Conservation (phyloP, 768 basidiomycete species). For the Boletus rubescentipes region DNA sequence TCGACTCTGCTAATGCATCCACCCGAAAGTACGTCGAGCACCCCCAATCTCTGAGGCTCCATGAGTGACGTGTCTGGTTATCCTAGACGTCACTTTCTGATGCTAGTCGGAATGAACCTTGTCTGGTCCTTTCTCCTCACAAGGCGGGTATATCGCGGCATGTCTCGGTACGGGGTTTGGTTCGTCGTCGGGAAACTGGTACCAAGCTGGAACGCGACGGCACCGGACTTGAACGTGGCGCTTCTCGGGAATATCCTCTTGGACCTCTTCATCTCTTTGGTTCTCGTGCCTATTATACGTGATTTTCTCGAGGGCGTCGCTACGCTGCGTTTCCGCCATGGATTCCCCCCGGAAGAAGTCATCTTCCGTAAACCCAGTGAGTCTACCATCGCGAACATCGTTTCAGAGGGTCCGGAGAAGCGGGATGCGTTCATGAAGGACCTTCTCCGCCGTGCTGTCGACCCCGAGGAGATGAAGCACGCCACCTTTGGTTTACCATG, state of each 20-base stretch:
- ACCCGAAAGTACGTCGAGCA: constrained; percentile 25
- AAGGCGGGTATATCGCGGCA: constrained; percentile 22
- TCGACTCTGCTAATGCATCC: constrained; percentile 20
- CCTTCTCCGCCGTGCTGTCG: constrained; percentile 27
- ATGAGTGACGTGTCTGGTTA: constrained; percentile 10
- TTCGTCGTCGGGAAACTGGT: constrained; percentile 23
- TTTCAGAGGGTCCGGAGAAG: constrained; percentile 26
- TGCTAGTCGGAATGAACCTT: constrained; percentile 26
- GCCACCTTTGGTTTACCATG: constrained; percentile 28
- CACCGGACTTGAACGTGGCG: constrained; percentile 15
- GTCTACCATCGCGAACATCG: constrained; percentile 25
- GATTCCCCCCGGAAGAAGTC: constrained; percentile 29
- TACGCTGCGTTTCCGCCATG: constrained; percentile 25
- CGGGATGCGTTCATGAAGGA: constrained; percentile 25
- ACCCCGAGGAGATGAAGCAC: constrained; percentile 30
- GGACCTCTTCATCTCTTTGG: constrained; percentile 28
- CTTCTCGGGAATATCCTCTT: constrained; percentile 26
- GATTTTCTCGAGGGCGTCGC: constrained; percentile 21
- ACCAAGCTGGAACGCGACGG: constrained; percentile 8
- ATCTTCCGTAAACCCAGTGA: constrained; percentile 32
- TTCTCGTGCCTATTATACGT: constrained; percentile 25
- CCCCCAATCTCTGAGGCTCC: background rate
- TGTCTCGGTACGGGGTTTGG: constrained; percentile 30
- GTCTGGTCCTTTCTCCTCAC: constrained; percentile 25
- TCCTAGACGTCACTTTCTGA: constrained; percentile 27